Base-by-base conservation (phyloP, 1,139 yeast species). In the Magnusiomyces suaveolens region DNA sequence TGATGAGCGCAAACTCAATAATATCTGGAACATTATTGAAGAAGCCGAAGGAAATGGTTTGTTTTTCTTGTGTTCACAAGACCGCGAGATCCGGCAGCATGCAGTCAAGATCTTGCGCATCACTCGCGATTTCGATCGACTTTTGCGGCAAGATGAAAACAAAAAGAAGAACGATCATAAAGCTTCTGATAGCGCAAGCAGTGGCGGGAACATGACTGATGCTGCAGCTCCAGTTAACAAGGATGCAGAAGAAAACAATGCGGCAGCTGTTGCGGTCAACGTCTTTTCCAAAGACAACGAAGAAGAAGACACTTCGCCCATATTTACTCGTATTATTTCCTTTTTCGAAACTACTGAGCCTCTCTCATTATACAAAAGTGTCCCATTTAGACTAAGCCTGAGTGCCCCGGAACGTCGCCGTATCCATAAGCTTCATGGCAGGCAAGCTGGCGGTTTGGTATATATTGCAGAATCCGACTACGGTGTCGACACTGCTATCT, bases 31-130 rank as follows among this genome's bases (percentile, higher is more conserved):
- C 0, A 83, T 86, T 0, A 83, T 90, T 52, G 97, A 92, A 67
- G 97, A 90, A 60, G 86, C 90, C 10, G 98, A 94, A 70, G 97
- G 98, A 0, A 88, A 90, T 65, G 99, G 97, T 0, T 71, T 94
- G 43, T 92, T 87, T 66, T 92, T 94, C 65, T 73, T 94, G 33
- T 88, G 96, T 64, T 87, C 96, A 1, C 95, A 88, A 64, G 96
- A 89, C 63, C 77, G 87, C 39, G 76, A 79, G 43, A 78, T 87
- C 16, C 75, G 98, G 54, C 82, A 81, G 57, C 72, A 82, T 55
- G 97, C 95, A 1, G 75, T 90, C 2, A 77, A 83, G 18, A 82
- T 94, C 8, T 69, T 94, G 57, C 78, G 83, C 61, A 74, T 89
- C 21, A 87, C 88, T 1, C 88, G 87, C 29, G 85, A 82, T 57